Base-by-base conservation (phyloP, 306 rosid species). In the Pterocarpus santalinus region DNA sequence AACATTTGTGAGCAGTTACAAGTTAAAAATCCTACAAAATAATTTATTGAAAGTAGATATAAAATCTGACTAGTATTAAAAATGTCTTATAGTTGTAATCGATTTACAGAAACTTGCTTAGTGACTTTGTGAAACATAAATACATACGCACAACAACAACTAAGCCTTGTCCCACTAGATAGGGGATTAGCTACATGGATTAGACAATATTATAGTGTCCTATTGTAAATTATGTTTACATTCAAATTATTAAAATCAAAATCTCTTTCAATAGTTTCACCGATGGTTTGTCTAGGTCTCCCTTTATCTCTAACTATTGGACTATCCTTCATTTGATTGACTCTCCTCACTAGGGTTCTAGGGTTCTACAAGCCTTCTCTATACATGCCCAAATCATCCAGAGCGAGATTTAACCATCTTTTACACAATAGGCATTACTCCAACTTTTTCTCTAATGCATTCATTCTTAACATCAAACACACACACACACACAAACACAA, bases 21-120 rank as follows among this genome's bases (percentile, higher is more conserved):
- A 2, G 63, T 58, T 55, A 68, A 38, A 73, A 43, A 52, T 35
- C 65, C 83, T 53, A 83, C 63, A 38, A 55, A 69, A 47, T 34
- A 74, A 58, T 34, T 33, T 32, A 35, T 41, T 47, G 36, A 32
- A 36, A 36, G 52, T 58, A 16, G 28, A 49, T 52, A 47, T 34
- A 66, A 53, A 86, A 46, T 61, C 28, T 43, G 49, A 34, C 63
- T 43, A 62, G 61, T 32, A 68, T 47, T 55, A 78, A 78, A 73
- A 36, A 43, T 43, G 61, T 56, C 74, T 13, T 30, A 16, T 38
- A 41, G 75, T 17, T 16, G 13, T 11, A 43, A 36, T 44, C 41
- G 16, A 30, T 30, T 52, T 14, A 71, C 57, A 56, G 16, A 80
- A 80, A 49, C 65, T 62, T 76, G 64, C 36, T 28, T 15, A 47